Conservation (phyloP, 352 stramenopile genomes). For the Globisporangium okanoganense region DNA sequence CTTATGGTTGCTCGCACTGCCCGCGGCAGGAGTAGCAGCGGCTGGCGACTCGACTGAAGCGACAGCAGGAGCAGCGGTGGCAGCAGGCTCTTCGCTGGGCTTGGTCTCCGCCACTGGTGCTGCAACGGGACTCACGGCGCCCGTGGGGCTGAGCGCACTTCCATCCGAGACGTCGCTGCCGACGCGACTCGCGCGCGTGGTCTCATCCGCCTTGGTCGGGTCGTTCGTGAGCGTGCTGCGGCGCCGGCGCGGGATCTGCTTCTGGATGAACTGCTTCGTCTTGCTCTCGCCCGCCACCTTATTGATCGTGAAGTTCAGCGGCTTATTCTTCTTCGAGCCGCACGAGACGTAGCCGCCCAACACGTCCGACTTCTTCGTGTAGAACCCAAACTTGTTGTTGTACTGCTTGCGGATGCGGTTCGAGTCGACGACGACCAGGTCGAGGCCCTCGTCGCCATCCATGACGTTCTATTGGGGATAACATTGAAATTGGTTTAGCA, state of each 20-base stretch:
- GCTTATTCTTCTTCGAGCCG: conserved; percentile 38
- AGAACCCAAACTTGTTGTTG: conserved; percentile 53
- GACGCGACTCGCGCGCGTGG: conserved; percentile 32
- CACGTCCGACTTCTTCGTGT: conserved; percentile 41
- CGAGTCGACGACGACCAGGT: conserved; percentile 59
- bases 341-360: conserved; percentile 48
- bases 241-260: conserved; percentile 36
- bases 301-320: conserved; percentile 38
- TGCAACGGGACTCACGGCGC: conserved; percentile 8
- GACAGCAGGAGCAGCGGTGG: not conserved
- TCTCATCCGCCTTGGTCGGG: conserved; percentile 43
- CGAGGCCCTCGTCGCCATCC: conserved; percentile 35
- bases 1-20: not conserved
- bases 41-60: not conserved
- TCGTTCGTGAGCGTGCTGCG: conserved; percentile 36
- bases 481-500: not conserved
- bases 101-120: not conserved
- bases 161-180: conserved; percentile 46
- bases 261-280: conserved; percentile 44
- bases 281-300: conserved; percentile 23
- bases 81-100: not conserved
- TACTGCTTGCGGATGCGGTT: conserved; percentile 70
- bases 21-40: not conserved
- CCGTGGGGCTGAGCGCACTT: conserved; percentile 41
- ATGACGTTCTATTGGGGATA: conserved; percentile 27